Conservation (phyloP, 805 yeast genomes). For the Ogataea glucozyma region DNA sequence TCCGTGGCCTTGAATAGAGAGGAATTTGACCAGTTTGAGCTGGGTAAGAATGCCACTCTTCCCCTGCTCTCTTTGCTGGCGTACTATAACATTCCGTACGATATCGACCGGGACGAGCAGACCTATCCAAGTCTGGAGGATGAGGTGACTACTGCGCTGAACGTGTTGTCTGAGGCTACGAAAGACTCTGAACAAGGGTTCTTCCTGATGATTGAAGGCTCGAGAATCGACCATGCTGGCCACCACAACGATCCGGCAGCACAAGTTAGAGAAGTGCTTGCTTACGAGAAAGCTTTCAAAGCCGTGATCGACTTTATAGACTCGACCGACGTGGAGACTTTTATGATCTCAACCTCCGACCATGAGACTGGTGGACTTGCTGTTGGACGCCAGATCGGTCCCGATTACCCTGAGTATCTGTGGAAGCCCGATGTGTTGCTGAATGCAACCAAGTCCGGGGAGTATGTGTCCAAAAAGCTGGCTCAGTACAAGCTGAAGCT, state of each 20-base stretch:
- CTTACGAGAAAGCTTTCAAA: slow-evolving; percentile 78
- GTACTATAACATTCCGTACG: slow-evolving; percentile 79
- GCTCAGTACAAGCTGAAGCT: slow-evolving; percentile 20
- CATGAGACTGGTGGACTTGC: slow-evolving; percentile 96
- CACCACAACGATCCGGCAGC: slow-evolving; percentile 94
- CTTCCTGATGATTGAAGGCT: slow-evolving; percentile 85
- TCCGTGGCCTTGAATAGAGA: slow-evolving; percentile 58
- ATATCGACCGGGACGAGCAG: slow-evolving; percentile 65
- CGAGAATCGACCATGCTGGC: slow-evolving; percentile 94
- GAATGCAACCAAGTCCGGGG: slow-evolving; percentile 77
- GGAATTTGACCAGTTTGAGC: slow-evolving; percentile 55
- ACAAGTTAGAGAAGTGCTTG: slow-evolving; percentile 87
- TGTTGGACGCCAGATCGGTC: slow-evolving; percentile 74
- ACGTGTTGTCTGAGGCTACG: slow-evolving; percentile 65
- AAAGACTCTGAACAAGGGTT: slow-evolving; percentile 78
- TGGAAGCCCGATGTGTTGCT: slow-evolving; percentile 83
- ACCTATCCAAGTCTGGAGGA: slow-evolving; percentile 79
- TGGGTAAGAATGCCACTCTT: slow-evolving; percentile 63
- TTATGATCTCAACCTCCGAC: slow-evolving; percentile 81
- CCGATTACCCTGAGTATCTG: slow-evolving; percentile 75
- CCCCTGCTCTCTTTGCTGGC: slow-evolving; percentile 81
- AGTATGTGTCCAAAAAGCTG: slow-evolving; percentile 55
- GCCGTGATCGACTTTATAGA: slow-evolving; percentile 74
- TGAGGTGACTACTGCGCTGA: slow-evolving; percentile 72
- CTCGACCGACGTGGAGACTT: slow-evolving; percentile 68